Evolutionary conservation across 2,329 filamentous ascomycete species (phyloP).

Genomic region (Botrytis tulipae): DNA sequence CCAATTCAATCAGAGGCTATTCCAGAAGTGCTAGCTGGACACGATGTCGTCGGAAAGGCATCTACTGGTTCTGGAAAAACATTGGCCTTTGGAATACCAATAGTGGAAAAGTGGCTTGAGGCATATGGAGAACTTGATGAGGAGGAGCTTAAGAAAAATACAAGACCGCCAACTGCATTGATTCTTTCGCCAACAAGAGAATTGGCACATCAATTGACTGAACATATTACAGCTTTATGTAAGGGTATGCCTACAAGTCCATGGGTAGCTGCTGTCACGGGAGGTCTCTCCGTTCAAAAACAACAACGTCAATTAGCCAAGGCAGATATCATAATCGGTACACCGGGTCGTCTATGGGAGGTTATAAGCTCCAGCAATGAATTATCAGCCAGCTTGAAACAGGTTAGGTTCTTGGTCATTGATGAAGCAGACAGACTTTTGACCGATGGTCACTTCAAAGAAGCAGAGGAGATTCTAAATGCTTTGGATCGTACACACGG

Average conservation of each 20-base stretch:
- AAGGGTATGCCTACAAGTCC: conserved; percentile 58
- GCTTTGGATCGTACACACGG: conserved; percentile 68
- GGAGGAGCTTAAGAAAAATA: conserved; percentile 38
- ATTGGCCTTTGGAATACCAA: conserved; percentile 88
- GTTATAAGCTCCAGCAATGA: conserved; percentile 75
- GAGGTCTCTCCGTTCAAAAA: conserved; percentile 91
- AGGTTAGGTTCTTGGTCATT: conserved; percentile 79
- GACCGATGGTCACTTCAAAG: conserved; percentile 92
- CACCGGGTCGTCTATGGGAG: conserved; percentile 92
- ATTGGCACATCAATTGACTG: conserved; percentile 84
- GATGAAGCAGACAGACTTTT: conserved; percentile 93
- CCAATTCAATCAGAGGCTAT: conserved; percentile 78
- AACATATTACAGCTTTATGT: conserved; percentile 77
- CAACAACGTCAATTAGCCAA: conserved; percentile 80
- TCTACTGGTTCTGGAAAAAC: conserved; percentile 97
- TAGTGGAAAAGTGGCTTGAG: conserved; percentile 78
- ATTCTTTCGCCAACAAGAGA: conserved; percentile 91
- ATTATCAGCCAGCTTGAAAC: conserved; percentile 67
- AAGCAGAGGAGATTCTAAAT: conserved; percentile 82
- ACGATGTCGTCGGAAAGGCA: conserved; percentile 93
- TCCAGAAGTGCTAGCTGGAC: conserved; percentile 76
- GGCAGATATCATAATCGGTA: conserved; percentile 91
- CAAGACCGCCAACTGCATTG: conserved; percentile 64
- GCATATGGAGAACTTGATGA: conserved; percentile 44
- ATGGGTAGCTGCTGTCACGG: conserved; percentile 84